Percentiles rank a stretch among this genome's conserved stretches.
Conservation (phyloP, 1,284 basidiomycete species). For the Melanopsichium pennsylvanicum region DNA sequence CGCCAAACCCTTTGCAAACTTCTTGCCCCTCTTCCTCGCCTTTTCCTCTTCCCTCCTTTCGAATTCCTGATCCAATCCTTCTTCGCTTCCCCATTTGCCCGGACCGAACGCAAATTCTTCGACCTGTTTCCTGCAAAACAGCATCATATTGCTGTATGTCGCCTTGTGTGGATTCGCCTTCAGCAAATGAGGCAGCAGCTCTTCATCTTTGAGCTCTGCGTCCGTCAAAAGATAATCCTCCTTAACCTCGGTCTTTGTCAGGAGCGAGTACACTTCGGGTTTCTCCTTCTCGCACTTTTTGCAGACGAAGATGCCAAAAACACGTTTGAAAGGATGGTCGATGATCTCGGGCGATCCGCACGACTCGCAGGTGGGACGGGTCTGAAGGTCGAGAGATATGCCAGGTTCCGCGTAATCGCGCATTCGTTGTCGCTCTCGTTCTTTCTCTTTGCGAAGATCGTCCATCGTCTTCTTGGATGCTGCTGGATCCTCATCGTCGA, state of each 20-base stretch:
- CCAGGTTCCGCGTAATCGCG: constrained; percentile 55
- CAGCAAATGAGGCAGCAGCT: constrained; percentile 89
- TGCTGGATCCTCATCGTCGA: constrained; percentile 51
- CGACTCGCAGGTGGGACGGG: constrained; percentile 48
- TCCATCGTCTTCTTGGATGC: constrained; percentile 48
- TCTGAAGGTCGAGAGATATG: constrained; percentile 55
- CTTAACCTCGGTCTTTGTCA: constrained; percentile 99
- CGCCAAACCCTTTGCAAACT: constrained; percentile 68
- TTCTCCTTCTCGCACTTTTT: constrained; percentile 80
- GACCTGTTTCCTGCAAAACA: constrained; percentile 91
- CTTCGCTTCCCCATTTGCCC: constrained; percentile 93
- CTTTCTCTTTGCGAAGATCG: constrained; percentile 58
- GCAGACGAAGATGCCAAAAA: constrained; percentile 76
- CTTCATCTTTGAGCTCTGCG: constrained; percentile 92
- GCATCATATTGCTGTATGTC: constrained; percentile 99
- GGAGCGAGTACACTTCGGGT: constrained; percentile 84
- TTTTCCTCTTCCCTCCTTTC: constrained; percentile 81
- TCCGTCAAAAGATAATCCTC: constrained; percentile 80
- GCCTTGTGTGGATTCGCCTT: constrained; percentile 97
- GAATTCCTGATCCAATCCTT: constrained; percentile 89
- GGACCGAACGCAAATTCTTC: constrained; percentile 87
- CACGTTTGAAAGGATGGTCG: constrained; percentile 52
- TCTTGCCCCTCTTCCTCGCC: constrained; percentile 88
- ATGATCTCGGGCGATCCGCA: constrained; percentile 57
- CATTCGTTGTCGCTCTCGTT: constrained; percentile 57